phyloP scores from a whole-genome alignment of 2,329 filamentous ascomycete genomes.

The Phialocephala subalpina region DNA sequence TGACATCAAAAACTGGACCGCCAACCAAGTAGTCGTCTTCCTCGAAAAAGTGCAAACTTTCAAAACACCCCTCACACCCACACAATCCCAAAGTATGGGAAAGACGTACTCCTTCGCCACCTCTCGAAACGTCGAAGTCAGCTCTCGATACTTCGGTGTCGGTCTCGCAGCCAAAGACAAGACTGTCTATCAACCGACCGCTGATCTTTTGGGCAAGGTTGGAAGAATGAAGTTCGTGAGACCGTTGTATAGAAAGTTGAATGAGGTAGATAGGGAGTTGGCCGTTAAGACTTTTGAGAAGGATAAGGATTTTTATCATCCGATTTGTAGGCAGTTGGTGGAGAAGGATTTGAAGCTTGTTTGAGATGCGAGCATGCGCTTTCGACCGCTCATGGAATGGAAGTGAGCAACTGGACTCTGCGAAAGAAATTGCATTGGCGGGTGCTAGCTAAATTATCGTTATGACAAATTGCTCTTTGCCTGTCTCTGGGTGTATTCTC shows the following conservation, averaged over 20 bases:
- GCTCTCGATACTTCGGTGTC: slow-evolving; percentile 80
- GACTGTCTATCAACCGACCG: slow-evolving; percentile 73
- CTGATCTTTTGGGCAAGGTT: slow-evolving; percentile 79
- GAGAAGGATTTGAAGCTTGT: slow-evolving; percentile 74
- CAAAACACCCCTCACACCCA: slow-evolving; percentile 65
- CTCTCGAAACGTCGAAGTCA: slow-evolving; percentile 88
- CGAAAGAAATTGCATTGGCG: too few species aligned
- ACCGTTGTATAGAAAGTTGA: slow-evolving; percentile 80
- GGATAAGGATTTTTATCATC: slow-evolving; percentile 93
- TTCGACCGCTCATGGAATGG: too few species aligned
- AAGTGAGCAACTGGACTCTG: too few species aligned
- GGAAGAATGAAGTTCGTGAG: slow-evolving; percentile 98
- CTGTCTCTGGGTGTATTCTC: too few species aligned
- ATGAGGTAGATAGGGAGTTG: slow-evolving; percentile 75
- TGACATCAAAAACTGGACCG: slow-evolving; percentile 79
- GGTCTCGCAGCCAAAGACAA: slow-evolving; percentile 78
- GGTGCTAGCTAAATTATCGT: too few species aligned
- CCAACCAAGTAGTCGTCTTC: slow-evolving; percentile 92
- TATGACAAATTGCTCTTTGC: too few species aligned
- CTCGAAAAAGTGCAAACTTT: slow-evolving; percentile 80
- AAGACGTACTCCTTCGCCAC: slow-evolving; percentile 74
- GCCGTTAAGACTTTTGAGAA: slow-evolving; percentile 85
- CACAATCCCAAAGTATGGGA: slow-evolving; percentile 76
- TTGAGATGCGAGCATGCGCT: background rate
- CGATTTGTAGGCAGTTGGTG: slow-evolving; percentile 86